These are phyloP conservation scores for Brassica juncea DNA, from an alignment of 345 rosid species.

Conservation along the genomic window DNA sequence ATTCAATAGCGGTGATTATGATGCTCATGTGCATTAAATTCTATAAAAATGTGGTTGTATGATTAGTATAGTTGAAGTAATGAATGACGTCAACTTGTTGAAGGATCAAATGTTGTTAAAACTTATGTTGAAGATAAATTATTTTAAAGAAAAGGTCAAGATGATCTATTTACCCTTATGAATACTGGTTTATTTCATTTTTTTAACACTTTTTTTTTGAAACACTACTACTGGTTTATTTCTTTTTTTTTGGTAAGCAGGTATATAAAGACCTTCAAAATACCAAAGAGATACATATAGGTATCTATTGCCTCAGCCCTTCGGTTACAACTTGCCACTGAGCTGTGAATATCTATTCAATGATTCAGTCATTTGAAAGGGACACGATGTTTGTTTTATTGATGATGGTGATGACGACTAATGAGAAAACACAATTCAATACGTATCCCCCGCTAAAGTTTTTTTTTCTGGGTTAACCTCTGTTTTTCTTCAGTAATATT, in stretches of 20 bases:
- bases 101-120: background rate
- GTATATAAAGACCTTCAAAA: background rate
- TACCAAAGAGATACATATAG: background rate
- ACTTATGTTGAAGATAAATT: background rate
- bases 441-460: too few relatives aligned
- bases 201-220: too few relatives aligned
- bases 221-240: background rate
- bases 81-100: conserved; percentile 14
- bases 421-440: background rate
- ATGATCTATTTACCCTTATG: background rate
- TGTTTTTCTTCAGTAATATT: background rate
- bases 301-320: background rate
- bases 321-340: background rate
- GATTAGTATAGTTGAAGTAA: background rate
- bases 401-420: background rate
- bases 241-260: background rate
- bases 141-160: background rate
- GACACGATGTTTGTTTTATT: background rate
- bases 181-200: too few relatives aligned
- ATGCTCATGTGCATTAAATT: conserved; percentile 16
- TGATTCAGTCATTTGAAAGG: conserved; percentile 16
- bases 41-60: background rate
- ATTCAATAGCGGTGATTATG: background rate
- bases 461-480: too few relatives aligned
- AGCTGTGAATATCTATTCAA: conserved; percentile 10